phyloP scores from a whole-genome alignment of 2,329 filamentous ascomycete species.

The Zelopaecilomyces penicillatus region DNA sequence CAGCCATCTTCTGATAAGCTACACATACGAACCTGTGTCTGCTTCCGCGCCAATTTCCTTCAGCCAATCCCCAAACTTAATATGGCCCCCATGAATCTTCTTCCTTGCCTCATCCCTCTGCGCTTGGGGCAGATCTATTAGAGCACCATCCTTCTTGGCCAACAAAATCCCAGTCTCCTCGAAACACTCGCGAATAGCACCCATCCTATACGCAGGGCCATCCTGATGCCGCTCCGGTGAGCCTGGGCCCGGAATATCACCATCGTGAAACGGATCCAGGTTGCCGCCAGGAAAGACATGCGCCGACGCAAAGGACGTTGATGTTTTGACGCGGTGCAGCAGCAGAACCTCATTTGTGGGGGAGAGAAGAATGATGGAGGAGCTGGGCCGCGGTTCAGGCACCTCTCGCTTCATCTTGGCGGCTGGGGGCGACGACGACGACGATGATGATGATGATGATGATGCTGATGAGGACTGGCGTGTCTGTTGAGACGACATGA shows the following conservation, averaged over 20 bases:
- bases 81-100: slow-evolving; percentile 56
- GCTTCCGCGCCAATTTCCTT: slow-evolving; percentile 45
- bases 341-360: slow-evolving; percentile 81
- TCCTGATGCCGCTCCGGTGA: slow-evolving; percentile 58
- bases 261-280: slow-evolving; percentile 70
- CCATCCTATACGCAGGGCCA: slow-evolving; percentile 64
- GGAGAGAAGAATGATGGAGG: slow-evolving; percentile 78
- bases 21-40: slow-evolving; percentile 50
- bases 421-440: slow-evolving; percentile 7
- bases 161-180: slow-evolving; percentile 90
- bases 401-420: slow-evolving; percentile 17
- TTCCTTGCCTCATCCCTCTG: slow-evolving; percentile 59
- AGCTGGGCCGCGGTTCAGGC: slow-evolving; percentile 52
- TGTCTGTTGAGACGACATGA: slow-evolving; percentile 5
- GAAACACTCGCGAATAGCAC: slow-evolving; percentile 84
- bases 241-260: slow-evolving; percentile 36
- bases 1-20: neutral
- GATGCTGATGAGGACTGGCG: slow-evolving; percentile 2
- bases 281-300: slow-evolving; percentile 95
- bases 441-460: slow-evolving; percentile 5
- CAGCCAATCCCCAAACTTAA: slow-evolving; percentile 61
- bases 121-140: slow-evolving; percentile 52
- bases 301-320: slow-evolving; percentile 77
- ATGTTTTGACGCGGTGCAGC: slow-evolving; percentile 75
- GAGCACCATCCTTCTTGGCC: slow-evolving; percentile 43